These are phyloP conservation scores for Nematocida minor DNA, from an alignment of 371 early-diverging fungal genomes.

Conservation along the genomic window DNA sequence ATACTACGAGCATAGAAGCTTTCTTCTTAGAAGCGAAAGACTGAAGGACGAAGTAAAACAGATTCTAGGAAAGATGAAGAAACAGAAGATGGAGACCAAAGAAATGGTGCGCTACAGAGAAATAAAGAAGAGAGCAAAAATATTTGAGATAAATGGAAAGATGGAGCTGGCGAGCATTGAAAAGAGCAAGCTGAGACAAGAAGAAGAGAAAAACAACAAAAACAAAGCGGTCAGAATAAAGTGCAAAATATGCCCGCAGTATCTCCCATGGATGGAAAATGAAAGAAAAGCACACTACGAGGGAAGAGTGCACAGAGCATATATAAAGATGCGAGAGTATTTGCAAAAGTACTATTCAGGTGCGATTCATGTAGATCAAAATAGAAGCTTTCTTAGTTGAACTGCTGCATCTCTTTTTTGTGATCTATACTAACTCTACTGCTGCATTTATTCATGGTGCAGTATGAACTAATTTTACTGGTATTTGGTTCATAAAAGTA, in stretches of 20 bases:
- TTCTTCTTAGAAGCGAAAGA: background rate
- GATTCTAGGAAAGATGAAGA: background rate
- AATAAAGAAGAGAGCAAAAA: background rate
- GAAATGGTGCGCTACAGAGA: background rate
- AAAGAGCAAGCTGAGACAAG: background rate
- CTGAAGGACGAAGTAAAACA: constrained; percentile 1
- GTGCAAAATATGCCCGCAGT: constrained; percentile 13
- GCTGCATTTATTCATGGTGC: too few relatives aligned
- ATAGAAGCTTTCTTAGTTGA: too few relatives aligned
- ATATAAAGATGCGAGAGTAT: constrained; percentile 8
- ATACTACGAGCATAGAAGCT: too few relatives aligned
- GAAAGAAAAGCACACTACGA: constrained; percentile 16
- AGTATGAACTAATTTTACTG: too few relatives aligned
- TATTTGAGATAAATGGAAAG: background rate
- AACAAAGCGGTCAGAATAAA: background rate
- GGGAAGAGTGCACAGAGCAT: constrained; percentile 25
- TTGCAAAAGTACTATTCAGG: background rate
- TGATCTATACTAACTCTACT: too few relatives aligned
- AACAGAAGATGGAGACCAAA: background rate
- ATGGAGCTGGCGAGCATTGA: background rate
- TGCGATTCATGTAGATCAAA: too few relatives aligned
- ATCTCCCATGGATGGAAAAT: background rate
- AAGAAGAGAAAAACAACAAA: background rate
- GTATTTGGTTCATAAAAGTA: too few relatives aligned
- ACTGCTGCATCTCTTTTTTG: too few relatives aligned